Conservation (phyloP, 2,329 filamentous ascomycete species). For the Coleophoma eucalyptorum region DNA sequence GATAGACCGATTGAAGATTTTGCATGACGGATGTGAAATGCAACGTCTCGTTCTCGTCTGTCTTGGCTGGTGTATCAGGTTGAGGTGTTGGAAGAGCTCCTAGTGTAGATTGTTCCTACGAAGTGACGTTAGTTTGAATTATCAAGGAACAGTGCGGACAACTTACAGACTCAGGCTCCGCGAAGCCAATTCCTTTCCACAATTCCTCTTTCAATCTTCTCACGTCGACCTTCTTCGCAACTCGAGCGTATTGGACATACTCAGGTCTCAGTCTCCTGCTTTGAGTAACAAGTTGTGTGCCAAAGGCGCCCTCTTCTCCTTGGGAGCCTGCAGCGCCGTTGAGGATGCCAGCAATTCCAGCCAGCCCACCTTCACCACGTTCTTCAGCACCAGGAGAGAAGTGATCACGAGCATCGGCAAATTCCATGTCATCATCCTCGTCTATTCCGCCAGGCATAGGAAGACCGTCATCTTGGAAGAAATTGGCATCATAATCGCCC, state of each 20-base stretch:
- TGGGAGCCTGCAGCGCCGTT: slow-evolving; percentile 41
- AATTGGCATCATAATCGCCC: slow-evolving; percentile 93
- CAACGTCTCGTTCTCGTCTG: slow-evolving; percentile 45
- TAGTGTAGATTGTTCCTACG: slow-evolving; percentile 17
- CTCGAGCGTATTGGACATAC: slow-evolving; percentile 67
- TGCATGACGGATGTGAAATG: slow-evolving; percentile 94
- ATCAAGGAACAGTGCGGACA: background rate
- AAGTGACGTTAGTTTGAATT: slow-evolving; percentile 8
- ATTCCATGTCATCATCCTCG: slow-evolving; percentile 66
- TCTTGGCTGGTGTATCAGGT: slow-evolving; percentile 18
- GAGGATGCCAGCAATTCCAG: slow-evolving; percentile 46
- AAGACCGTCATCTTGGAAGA: slow-evolving; percentile 87
- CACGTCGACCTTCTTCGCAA: slow-evolving; percentile 70
- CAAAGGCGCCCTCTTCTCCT: slow-evolving; percentile 45
- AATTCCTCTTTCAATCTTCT: slow-evolving; percentile 66
- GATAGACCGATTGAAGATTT: slow-evolving; percentile 79
- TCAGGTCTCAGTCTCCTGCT: slow-evolving; percentile 60
- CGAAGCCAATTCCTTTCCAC: slow-evolving; percentile 63
- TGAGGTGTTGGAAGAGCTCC: slow-evolving; percentile 31
- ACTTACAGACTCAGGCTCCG: slow-evolving; percentile 44
- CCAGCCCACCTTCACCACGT: slow-evolving; percentile 39
- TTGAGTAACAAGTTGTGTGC: slow-evolving; percentile 64
- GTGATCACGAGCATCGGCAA: slow-evolving; percentile 76
- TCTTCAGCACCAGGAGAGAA: slow-evolving; percentile 61
- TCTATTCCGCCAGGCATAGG: slow-evolving; percentile 59